Conservation (phyloP, 805 yeast genomes). For the Metschnikowia cerradonensis region DNA sequence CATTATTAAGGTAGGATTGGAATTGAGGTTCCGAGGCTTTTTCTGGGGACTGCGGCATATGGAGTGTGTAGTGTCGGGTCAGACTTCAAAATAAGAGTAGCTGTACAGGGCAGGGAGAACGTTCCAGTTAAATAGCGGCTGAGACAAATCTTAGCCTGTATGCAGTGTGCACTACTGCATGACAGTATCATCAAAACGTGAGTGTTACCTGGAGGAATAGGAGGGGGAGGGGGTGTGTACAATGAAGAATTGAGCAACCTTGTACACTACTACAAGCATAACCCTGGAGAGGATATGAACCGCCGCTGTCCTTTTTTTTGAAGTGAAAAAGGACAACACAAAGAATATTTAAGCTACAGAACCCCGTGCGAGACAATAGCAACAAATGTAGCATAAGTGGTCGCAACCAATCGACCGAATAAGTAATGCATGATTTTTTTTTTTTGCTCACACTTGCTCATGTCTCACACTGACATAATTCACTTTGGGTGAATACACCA, state of each 20-base stretch:
- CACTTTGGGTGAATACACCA: background rate
- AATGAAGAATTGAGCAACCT: background rate
- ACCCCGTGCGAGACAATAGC: conserved; percentile 2
- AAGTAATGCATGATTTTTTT: background rate
- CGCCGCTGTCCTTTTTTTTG: background rate
- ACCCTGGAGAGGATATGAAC: background rate
- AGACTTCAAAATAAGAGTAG: background rate
- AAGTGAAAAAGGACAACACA: background rate
- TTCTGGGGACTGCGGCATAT: conserved; percentile 7
- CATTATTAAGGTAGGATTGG: conserved; percentile 64
- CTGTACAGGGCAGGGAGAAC: background rate
- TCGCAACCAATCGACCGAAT: conserved; percentile 1
- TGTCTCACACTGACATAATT: conserved; percentile 2
- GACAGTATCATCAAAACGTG: background rate
- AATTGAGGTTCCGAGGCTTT: conserved; percentile 19
- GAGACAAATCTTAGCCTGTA: conserved; percentile 1
- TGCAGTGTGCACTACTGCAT: conserved; percentile 4
- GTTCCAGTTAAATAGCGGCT: conserved; percentile 1
- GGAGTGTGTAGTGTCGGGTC: background rate
- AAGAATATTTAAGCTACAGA: background rate
- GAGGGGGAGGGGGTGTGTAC: background rate
- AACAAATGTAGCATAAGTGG: conserved; percentile 1
- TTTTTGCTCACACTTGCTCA: conserved; percentile 1
- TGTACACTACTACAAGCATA: background rate
- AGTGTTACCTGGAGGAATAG: background rate